These are phyloP conservation scores for Houttuynia cordata DNA, from an alignment of 164 flowering plant genomes.

Conservation along the genomic window DNA sequence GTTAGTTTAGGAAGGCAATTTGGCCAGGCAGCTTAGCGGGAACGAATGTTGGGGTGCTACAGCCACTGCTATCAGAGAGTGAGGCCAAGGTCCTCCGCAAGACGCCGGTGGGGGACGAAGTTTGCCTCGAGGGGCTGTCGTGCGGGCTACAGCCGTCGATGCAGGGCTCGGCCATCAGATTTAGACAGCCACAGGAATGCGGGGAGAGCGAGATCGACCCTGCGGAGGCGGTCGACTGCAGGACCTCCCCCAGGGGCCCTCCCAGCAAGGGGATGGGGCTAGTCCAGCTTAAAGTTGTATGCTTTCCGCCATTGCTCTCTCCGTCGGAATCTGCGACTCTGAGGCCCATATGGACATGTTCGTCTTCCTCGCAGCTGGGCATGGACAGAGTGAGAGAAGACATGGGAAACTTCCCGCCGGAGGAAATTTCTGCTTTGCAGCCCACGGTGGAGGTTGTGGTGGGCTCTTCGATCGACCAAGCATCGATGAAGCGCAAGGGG, in stretches of 20 bases:
- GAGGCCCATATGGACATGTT: constrained; percentile 18
- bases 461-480: constrained; percentile 37
- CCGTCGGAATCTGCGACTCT: constrained; percentile 14
- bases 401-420: constrained; percentile 16
- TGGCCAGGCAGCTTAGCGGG: constrained; percentile 12
- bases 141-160: constrained; percentile 5
- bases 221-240: constrained; percentile 30
- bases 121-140: constrained; percentile 1
- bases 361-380: constrained; percentile 22
- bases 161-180: constrained; percentile 20
- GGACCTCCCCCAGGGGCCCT: constrained; percentile 73
- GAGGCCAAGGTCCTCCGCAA: constrained; percentile 38
- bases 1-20: constrained; percentile 6
- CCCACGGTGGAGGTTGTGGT: constrained; percentile 6
- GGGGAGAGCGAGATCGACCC: constrained; percentile 13
- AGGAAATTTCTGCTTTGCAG: constrained; percentile 7
- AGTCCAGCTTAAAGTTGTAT: constrained; percentile 32
- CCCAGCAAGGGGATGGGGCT: constrained; percentile 44
- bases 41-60: constrained; percentile 40
- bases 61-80: constrained; percentile 48
- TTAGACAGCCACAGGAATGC: constrained; percentile 22
- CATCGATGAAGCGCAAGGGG: constrained; percentile 51
- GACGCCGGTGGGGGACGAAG: constrained; percentile 55
- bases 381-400: constrained; percentile 50
- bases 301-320: constrained; percentile 10